Evolutionary conservation across 1,139 yeast genomes (phyloP).

Genomic region (Suhomyces guaymorum): DNA sequence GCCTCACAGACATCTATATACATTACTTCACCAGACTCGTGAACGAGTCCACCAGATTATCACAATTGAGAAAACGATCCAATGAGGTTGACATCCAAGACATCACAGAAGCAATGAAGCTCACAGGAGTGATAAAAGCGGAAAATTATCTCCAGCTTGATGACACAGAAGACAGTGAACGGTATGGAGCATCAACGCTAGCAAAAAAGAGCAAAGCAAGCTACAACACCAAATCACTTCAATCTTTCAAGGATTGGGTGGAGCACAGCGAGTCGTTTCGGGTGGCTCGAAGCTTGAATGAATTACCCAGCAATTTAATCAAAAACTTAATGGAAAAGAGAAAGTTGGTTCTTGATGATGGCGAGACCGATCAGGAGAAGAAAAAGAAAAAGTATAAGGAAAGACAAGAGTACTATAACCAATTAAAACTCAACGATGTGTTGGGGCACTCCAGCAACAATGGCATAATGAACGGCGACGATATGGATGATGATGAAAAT

Average conservation of each 20-base stretch:
- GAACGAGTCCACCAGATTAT: slow-evolving; percentile 18
- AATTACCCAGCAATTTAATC: slow-evolving; percentile 34
- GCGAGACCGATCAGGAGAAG: slow-evolving; percentile 31
- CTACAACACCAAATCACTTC: slow-evolving; percentile 42
- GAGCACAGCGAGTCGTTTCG: slow-evolving; percentile 30
- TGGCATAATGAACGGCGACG: slow-evolving; percentile 14
- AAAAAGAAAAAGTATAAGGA: slow-evolving; percentile 20
- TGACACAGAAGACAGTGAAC: slow-evolving; percentile 18
- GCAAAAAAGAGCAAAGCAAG: slow-evolving; percentile 18
- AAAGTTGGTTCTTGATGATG: slow-evolving; percentile 28
- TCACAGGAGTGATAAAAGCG: slow-evolving; percentile 22
- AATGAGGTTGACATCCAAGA: slow-evolving; percentile 21
- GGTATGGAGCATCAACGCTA: slow-evolving; percentile 16
- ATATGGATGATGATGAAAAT: slow-evolving; percentile 31
- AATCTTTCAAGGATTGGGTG: slow-evolving; percentile 41
- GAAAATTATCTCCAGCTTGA: slow-evolving; percentile 19
- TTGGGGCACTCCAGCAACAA: slow-evolving; percentile 7
- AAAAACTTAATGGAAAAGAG: slow-evolving; percentile 43
- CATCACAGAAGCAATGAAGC: slow-evolving; percentile 22
- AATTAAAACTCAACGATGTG: slow-evolving; percentile 28
- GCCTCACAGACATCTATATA: slow-evolving; percentile 25
- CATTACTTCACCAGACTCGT: slow-evolving; percentile 20
- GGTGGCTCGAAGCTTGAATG: slow-evolving; percentile 30
- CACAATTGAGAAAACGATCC: slow-evolving; percentile 20
- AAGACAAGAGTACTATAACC: slow-evolving; percentile 45